Conservation (phyloP, 768 basidiomycete species). For the Leccinum ochraceum region DNA sequence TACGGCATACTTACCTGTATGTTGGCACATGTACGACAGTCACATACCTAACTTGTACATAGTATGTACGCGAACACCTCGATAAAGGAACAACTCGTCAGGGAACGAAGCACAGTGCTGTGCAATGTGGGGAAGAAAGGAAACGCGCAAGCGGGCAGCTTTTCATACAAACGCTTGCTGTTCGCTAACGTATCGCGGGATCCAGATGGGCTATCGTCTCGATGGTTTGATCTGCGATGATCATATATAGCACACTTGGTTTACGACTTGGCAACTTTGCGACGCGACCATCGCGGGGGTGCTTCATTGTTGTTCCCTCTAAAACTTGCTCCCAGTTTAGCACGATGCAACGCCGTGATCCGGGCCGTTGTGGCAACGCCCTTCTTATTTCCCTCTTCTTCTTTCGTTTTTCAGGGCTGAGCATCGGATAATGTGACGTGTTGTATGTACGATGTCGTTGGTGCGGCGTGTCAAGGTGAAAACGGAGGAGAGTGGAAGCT, state of each 20-base stretch:
- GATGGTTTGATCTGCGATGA: conserved; percentile 25
- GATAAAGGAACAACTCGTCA: background rate
- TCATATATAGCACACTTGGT: conserved; percentile 1
- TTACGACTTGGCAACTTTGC: background rate
- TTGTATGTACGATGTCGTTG: background rate
- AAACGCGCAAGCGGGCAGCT: background rate
- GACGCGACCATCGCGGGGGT: background rate
- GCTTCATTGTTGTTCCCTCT: background rate
- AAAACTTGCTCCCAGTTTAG: background rate
- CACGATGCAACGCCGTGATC: background rate
- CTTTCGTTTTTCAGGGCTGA: background rate
- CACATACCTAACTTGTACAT: background rate
- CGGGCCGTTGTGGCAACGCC: background rate
- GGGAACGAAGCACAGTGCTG: background rate
- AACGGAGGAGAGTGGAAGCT: background rate
- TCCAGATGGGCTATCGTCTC: background rate
- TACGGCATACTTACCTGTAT: too few relatives aligned
- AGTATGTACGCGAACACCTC: background rate
- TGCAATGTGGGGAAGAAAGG: background rate
- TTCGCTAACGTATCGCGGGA: background rate
- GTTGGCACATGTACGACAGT: background rate
- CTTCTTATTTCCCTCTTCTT: background rate
- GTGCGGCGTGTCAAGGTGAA: background rate
- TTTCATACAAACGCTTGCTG: background rate
- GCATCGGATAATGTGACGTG: background rate